phyloP scores from a whole-genome alignment of 2,329 filamentous ascomycete species.

The Gremmenia infestans region DNA sequence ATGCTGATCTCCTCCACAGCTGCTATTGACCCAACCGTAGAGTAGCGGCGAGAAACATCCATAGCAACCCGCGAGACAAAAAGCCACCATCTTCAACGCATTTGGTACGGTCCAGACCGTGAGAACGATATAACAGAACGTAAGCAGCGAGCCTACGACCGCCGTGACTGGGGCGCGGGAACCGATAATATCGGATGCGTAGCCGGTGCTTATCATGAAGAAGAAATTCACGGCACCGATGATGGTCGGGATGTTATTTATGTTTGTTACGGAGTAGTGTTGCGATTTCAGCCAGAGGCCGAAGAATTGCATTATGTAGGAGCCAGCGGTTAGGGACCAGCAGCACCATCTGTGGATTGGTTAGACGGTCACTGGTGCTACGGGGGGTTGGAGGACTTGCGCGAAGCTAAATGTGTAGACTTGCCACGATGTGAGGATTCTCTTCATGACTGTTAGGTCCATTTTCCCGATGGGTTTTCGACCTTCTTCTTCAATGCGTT shows the following conservation, averaged over 20 bases:
- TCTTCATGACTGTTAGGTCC: slow-evolving; percentile 43
- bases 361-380: slow-evolving; percentile 44
- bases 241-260: slow-evolving; percentile 46
- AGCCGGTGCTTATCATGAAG: slow-evolving; percentile 10
- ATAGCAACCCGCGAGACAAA: slow-evolving; percentile 34
- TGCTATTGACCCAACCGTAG: slow-evolving; percentile 34
- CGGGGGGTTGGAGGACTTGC: slow-evolving; percentile 40
- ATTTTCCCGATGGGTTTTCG: slow-evolving; percentile 41
- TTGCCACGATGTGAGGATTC: slow-evolving; percentile 53
- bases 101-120: slow-evolving; percentile 31
- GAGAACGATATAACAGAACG: slow-evolving; percentile 32
- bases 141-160: slow-evolving; percentile 15
- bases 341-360: no score
- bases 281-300: slow-evolving; percentile 44
- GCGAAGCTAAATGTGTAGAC: slow-evolving; percentile 47
- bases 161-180: slow-evolving; percentile 5
- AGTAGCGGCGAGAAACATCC: slow-evolving; percentile 35
- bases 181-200: slow-evolving; percentile 9
- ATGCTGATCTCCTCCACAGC: slow-evolving; percentile 32
- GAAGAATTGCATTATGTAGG: slow-evolving; percentile 41
- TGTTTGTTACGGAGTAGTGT: slow-evolving; percentile 41
- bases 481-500: slow-evolving; percentile 36
- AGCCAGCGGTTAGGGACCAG: slow-evolving; percentile 2
- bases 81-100: slow-evolving; percentile 32
- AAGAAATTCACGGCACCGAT: slow-evolving; percentile 31